Conservation (phyloP, 2,329 filamentous ascomycete species). For the Drechslerella stenobrocha region DNA sequence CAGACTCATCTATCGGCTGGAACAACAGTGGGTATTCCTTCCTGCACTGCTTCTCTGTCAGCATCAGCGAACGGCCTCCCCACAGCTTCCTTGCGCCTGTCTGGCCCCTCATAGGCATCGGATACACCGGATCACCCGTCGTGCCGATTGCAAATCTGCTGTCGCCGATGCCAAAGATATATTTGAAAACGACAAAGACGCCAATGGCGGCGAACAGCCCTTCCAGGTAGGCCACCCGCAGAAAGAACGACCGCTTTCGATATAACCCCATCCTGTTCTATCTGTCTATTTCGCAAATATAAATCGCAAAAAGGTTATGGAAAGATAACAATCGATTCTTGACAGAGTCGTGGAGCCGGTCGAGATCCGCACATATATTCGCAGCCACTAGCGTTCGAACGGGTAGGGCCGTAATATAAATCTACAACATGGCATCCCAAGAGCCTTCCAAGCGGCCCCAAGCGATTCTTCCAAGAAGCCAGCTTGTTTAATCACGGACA, state of each 20-base stretch:
- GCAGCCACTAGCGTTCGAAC: too few species aligned
- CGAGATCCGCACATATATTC: too few species aligned
- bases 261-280: conserved; percentile 20
- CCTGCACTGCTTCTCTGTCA: conserved; percentile 43
- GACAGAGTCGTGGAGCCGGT: conserved; percentile 26
- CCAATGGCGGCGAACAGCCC: conserved; percentile 35
- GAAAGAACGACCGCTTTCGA: conserved; percentile 34
- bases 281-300: not conserved
- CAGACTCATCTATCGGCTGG: conserved; percentile 33
- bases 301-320: not conserved
- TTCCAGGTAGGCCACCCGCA: conserved; percentile 42
- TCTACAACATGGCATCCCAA: too few species aligned
- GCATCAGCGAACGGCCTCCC: conserved; percentile 12
- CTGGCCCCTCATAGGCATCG: not conserved
- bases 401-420: too few species aligned
- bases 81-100: conserved; percentile 17
- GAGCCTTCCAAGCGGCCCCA: too few species aligned
- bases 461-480: too few species aligned
- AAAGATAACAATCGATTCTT: not conserved
- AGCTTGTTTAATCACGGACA: too few species aligned
- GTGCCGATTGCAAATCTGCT: not conserved
- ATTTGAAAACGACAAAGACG: conserved; percentile 20
- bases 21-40: conserved; percentile 34
- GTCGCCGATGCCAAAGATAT: conserved; percentile 15
- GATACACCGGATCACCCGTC: conserved; percentile 4